Evolutionary conservation across 495 filamentous ascomycete genomes (phyloP).

Genomic region (Cladorrhinum samala): DNA sequence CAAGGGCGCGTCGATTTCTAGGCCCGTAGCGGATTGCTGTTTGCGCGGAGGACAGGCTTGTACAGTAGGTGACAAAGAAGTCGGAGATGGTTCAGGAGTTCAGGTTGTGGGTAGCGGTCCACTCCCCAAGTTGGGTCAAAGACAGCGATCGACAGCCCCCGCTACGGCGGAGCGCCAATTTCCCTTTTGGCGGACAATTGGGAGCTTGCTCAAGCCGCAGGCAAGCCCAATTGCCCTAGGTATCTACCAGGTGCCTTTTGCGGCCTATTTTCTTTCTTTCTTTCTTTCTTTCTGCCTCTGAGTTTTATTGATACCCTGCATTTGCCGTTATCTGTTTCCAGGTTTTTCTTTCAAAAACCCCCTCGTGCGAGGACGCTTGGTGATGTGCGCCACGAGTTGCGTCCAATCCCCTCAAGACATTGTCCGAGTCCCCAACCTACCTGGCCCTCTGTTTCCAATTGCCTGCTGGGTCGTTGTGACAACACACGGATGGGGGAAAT

Average conservation of each 20-base stretch:
- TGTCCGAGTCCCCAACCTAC: neutral
- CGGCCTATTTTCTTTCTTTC: too few species aligned
- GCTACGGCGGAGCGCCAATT: constrained; percentile 28
- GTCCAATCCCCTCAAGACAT: neutral
- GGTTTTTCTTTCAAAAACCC: too few species aligned
- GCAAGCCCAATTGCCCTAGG: neutral
- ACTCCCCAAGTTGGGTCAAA: constrained; percentile 12
- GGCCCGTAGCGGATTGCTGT: neutral
- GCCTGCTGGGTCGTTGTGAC: constrained; percentile 1
- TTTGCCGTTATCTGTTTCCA: too few species aligned
- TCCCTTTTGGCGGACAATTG: constrained; percentile 16
- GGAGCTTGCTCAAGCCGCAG: neutral
- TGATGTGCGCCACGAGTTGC: too few species aligned
- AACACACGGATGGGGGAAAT: constrained; percentile 8
- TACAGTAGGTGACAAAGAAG: constrained; percentile 4
- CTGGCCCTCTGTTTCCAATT: too few species aligned
- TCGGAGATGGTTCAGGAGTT: constrained; percentile 12
- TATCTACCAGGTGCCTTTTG: neutral
- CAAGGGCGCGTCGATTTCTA: neutral
- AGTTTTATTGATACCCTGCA: too few species aligned
- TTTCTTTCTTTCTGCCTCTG: too few species aligned
- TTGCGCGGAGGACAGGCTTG: constrained; percentile 4
- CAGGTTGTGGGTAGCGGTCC: constrained; percentile 14
- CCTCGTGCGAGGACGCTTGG: neutral
- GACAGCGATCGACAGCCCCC: constrained; percentile 30